Conservation (phyloP, 2,329 filamentous ascomycete species). For the Epichloe baconii region DNA sequence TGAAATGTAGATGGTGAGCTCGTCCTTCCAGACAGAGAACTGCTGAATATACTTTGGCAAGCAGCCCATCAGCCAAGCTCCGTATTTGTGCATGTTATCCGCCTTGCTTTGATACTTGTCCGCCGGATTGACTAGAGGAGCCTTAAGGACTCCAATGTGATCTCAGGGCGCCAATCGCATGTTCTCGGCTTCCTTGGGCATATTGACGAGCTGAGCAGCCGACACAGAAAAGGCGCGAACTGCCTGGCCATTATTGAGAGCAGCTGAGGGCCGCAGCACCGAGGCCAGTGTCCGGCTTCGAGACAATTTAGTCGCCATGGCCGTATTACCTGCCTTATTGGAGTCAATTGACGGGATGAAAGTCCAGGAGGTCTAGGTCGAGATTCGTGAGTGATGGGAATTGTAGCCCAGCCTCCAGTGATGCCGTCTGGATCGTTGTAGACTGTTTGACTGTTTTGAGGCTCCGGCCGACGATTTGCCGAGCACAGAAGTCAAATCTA, state of each 20-base stretch:
- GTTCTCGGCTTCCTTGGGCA: constrained; percentile 51
- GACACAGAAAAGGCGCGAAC: constrained; percentile 39
- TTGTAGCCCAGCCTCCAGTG: background rate
- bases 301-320: constrained; percentile 49
- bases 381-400: background rate
- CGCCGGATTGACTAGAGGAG: constrained; percentile 74
- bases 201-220: constrained; percentile 35
- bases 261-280: constrained; percentile 37
- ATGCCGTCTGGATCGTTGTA: background rate
- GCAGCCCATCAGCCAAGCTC: constrained; percentile 91
- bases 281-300: constrained; percentile 43
- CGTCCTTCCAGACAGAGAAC: constrained; percentile 99
- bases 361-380: constrained; percentile 2
- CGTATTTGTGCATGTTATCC: constrained; percentile 83
- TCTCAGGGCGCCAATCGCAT: constrained; percentile 51
- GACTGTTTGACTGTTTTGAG: background rate
- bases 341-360: constrained; percentile 32
- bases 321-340: constrained; percentile 19
- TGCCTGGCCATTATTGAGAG: constrained; percentile 24
- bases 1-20: constrained; percentile 86
- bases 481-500: constrained; percentile 4
- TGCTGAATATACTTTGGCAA: constrained; percentile 97
- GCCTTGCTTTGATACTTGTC: constrained; percentile 86
- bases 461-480: constrained; percentile 18
- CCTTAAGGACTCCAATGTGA: constrained; percentile 52